A percentile compares a stretch with the other conserved stretches of the same genome.
Evolutionary conservation across 768 basidiomycete species (phyloP).

Genomic region (Mycena capillaripes): DNA sequence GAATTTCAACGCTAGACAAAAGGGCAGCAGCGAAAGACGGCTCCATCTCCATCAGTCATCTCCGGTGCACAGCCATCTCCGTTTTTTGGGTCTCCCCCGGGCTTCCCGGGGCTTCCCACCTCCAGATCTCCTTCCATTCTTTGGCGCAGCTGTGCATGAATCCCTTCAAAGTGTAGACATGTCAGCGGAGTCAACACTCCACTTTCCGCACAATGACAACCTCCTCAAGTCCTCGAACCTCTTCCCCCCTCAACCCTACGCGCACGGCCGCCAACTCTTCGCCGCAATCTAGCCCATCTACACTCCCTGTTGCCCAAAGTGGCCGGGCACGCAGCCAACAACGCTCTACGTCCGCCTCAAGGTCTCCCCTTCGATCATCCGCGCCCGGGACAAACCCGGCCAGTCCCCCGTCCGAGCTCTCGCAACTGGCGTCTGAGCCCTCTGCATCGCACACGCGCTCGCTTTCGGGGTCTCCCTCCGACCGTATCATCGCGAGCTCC

Average conservation of each 20-base stretch:
- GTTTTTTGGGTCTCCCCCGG: too few species aligned
- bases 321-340: constrained; percentile 21
- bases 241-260: constrained; percentile 34
- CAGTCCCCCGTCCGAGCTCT: constrained; percentile 5
- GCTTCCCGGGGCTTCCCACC: constrained; percentile 1
- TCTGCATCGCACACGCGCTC: constrained; percentile 12
- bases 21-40: too few species aligned
- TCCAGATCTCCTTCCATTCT: constrained; percentile 21
- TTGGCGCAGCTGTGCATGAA: constrained; percentile 15
- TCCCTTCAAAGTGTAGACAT: constrained; percentile 23
- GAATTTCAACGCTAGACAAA: too few species aligned
- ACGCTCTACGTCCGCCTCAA: constrained; percentile 9
- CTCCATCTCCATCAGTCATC: too few species aligned
- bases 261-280: constrained; percentile 30
- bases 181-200: too few species aligned
- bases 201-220: too few species aligned
- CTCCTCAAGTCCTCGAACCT: constrained; percentile 26
- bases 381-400: neutral
- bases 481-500: constrained; percentile 32
- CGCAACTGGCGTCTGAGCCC: constrained; percentile 18
- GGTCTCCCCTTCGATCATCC: constrained; percentile 25
- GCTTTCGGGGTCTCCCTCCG: constrained; percentile 21
- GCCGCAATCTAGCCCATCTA: constrained; percentile 18
- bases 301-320: constrained; percentile 22
- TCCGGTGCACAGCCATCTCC: too few species aligned